phyloP scores from a whole-genome alignment of 257 asterid genomes.

The Thymus mandschuricus region DNA sequence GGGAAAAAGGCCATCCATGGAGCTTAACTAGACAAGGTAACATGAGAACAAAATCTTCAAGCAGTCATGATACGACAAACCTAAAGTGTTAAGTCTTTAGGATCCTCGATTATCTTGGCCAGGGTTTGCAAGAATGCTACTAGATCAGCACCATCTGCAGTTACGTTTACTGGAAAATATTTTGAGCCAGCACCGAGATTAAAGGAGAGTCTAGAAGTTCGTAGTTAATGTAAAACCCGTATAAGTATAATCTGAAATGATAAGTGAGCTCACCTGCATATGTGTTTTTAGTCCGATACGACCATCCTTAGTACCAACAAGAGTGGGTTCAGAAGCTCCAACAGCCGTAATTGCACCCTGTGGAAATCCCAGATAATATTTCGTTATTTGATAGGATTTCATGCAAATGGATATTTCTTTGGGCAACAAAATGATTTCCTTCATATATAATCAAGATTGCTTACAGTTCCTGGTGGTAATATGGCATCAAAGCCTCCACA shows the following conservation, averaged over 20 bases:
- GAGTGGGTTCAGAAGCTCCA: slow-evolving; percentile 76
- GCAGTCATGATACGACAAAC: slow-evolving; percentile 27
- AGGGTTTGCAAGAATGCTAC: slow-evolving; percentile 95
- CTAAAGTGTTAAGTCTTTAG: slow-evolving; percentile 82
- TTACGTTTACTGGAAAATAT: slow-evolving; percentile 77
- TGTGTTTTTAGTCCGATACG: slow-evolving; percentile 82
- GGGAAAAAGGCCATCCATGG: slow-evolving; percentile 1
- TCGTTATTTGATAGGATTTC: slow-evolving; percentile 16
- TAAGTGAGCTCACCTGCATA: slow-evolving; percentile 73
- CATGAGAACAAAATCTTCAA: slow-evolving; percentile 39
- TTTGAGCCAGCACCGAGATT: slow-evolving; percentile 5
- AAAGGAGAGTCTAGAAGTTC: background rate
- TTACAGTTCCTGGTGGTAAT: slow-evolving; percentile 98
- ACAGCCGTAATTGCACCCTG: slow-evolving; percentile 99
- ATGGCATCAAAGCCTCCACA: slow-evolving; percentile 97
- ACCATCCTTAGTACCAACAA: slow-evolving; percentile 87
- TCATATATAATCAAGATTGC: slow-evolving; percentile 27
- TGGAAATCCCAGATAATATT: slow-evolving; percentile 30
- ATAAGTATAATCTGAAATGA: background rate
- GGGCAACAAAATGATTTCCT: slow-evolving; percentile 2
- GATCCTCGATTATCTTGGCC: slow-evolving; percentile 89
- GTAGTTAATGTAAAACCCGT: background rate
- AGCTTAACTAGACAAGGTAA: slow-evolving; percentile 21
- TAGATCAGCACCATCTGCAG: slow-evolving; percentile 95
- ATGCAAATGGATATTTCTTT: slow-evolving; percentile 21